Evolutionary conservation across 1,139 yeast genomes (phyloP).

Genomic region (Casaregolazyma suthepensis): DNA sequence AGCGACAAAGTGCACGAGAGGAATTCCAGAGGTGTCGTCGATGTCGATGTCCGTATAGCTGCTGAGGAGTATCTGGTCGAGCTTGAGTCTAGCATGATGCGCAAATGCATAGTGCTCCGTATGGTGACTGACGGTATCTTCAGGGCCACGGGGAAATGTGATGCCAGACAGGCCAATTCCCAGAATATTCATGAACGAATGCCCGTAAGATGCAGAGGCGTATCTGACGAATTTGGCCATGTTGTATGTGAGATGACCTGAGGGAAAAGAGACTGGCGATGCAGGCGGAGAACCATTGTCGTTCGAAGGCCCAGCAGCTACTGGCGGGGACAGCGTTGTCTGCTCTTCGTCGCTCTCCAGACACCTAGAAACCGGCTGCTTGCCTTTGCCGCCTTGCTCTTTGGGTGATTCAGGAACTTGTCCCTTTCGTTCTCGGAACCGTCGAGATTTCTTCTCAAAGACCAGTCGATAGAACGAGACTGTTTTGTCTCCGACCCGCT

Average conservation of each 20-base stretch:
- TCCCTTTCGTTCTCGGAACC: constrained; percentile 22
- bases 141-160: constrained; percentile 6
- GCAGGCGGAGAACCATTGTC: background rate
- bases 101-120: constrained; percentile 34
- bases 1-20: constrained; percentile 31
- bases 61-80: constrained; percentile 30
- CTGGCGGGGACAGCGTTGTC: background rate
- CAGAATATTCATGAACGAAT: constrained; percentile 31
- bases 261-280: constrained; percentile 20
- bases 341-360: background rate
- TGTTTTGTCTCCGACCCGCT: constrained; percentile 13
- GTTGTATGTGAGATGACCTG: constrained; percentile 26
- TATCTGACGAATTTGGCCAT: constrained; percentile 31
- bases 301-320: background rate
- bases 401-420: constrained; percentile 7
- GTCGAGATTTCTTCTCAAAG: constrained; percentile 20
- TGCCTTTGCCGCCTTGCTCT: background rate
- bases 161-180: constrained; percentile 26
- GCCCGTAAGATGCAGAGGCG: constrained; percentile 35
- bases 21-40: constrained; percentile 28
- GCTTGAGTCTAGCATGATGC: constrained; percentile 27
- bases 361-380: background rate
- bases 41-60: constrained; percentile 28
- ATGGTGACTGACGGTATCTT: constrained; percentile 20
- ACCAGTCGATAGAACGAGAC: constrained; percentile 17